Percentiles rank a stretch among this genome's conserved stretches.
These are phyloP conservation scores for Fusarium multiceps DNA, from an alignment of 2,329 filamentous ascomycete species.

Conservation along the genomic window DNA sequence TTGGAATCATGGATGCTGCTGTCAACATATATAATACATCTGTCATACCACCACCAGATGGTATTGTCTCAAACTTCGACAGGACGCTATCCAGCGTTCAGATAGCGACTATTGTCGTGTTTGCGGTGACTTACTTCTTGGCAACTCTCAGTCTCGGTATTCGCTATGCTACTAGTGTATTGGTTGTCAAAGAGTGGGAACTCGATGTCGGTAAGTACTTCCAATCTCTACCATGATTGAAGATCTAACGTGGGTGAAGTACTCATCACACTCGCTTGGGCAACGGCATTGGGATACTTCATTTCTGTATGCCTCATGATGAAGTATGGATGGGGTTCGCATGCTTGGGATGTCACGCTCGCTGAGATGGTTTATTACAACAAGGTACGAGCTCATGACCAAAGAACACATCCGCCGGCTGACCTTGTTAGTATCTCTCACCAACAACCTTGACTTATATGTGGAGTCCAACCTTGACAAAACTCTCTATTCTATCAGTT, in stretches of 20 bases:
- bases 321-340: constrained; percentile 6
- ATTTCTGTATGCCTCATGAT: constrained; percentile 7
- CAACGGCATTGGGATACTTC: not conserved
- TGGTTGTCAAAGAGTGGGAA: constrained; percentile 1
- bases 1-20: not conserved
- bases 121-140: not conserved
- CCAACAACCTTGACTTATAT: not conserved
- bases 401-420: rapidly evolving
- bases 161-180: not conserved
- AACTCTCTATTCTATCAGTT: not conserved
- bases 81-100: not conserved
- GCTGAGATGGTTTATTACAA: not conserved
- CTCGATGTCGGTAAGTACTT: not conserved
- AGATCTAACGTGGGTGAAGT: not conserved
- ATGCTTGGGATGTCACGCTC: constrained; percentile 1
- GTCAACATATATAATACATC: not conserved
- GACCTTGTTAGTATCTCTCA: not conserved
- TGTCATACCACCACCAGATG: not conserved
- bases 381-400: not conserved
- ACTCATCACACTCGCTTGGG: not conserved
- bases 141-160: not conserved
- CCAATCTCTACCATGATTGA: too few relatives aligned
- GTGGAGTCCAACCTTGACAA: not conserved
- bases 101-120: not conserved
- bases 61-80: not conserved